Evolutionary conservation across 2,329 filamentous ascomycete genomes (phyloP), one percentile per base, ranked within the genome.

Genomic region (Ophiostoma angusticollis): DNA sequence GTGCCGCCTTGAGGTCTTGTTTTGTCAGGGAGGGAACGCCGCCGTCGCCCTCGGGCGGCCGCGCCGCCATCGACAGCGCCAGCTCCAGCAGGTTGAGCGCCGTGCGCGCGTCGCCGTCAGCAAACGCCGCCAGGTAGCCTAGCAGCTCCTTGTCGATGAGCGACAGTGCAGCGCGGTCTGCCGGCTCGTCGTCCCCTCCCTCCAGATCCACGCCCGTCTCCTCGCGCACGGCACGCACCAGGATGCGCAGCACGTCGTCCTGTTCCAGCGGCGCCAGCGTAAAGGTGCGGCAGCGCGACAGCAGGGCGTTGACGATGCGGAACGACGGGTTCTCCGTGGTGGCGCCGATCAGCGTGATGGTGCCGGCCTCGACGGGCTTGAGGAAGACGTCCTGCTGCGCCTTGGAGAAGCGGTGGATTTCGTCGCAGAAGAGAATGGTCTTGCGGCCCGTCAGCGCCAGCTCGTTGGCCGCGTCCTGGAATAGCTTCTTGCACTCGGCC

Each of bases 241-340:
- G 62, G 40, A 96, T 95, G 12, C 64, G 63, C 14, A 72, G 64
- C 5, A 96, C 68, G 58, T 93, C 74, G 2, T 80, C 72, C 19
- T 80, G 72, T 0, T 72, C 71, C 31, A 98, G 70, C 48, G 86
- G 79, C 32, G 78, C 65, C 9, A 98, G 63, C 0, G 85, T 93
- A 50, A 98, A 96, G 0, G 85, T 93, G 21, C 91, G 73, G 59
- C 89, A 96, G 33, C 91, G 73, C 18, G 84, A 93, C 3, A 96
- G 67, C 39, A 98, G 67, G 2, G 91, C 89, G 47, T 76, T 80
- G 50, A 91, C 83, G 30, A 98, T 77, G 53, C 93, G 89, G 66
- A 96, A 96, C 4, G 81, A 89, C 0, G 91, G 91, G 49, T 98
- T 98, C 58, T 98, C 91, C 0, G 91, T 98, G 4, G 91, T 98